A percentile compares a stretch with the other conserved stretches of the same genome.
Evolutionary conservation across 345 rosid species (phyloP).

Genomic region (Salix caprea): DNA sequence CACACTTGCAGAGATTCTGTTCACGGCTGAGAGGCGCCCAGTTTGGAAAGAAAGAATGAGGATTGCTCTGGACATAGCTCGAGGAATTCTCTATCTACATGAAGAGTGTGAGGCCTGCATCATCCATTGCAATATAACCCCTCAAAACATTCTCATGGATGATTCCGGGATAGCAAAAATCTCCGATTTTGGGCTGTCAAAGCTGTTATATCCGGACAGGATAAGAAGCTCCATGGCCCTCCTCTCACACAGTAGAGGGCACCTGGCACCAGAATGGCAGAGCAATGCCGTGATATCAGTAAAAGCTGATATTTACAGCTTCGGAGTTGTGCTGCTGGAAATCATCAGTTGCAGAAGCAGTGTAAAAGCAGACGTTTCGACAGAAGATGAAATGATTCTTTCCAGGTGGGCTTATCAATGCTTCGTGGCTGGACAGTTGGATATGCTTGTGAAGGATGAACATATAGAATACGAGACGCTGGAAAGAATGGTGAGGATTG

Average conservation of each 20-base stretch:
- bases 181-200: conserved; percentile 24
- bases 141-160: conserved; percentile 21
- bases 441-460: conserved; percentile 15
- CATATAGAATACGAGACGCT: background rate
- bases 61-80: conserved; percentile 12
- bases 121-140: conserved; percentile 24
- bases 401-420: conserved; percentile 20
- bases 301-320: conserved; percentile 28
- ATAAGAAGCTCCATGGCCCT: background rate
- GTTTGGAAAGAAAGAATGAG: conserved; percentile 16
- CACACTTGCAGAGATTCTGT: conserved; percentile 11
- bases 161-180: conserved; percentile 17
- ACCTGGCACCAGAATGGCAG: conserved; percentile 29
- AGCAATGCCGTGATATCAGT: background rate
- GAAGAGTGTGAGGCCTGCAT: conserved; percentile 19
- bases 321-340: conserved; percentile 29
- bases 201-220: conserved; percentile 24
- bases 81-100: conserved; percentile 22
- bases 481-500: conserved; percentile 12
- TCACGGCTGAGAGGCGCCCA: background rate
- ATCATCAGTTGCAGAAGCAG: conserved; percentile 21
- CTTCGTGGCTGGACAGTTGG: conserved; percentile 6
- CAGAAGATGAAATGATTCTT: conserved; percentile 19
- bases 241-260: conserved; percentile 10
- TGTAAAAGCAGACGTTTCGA: background rate